A percentile compares a stretch with the other conserved stretches of the same genome.
phyloP scores from a whole-genome alignment of 768 basidiomycete genomes.

The Botryobasidium botryosum region DNA sequence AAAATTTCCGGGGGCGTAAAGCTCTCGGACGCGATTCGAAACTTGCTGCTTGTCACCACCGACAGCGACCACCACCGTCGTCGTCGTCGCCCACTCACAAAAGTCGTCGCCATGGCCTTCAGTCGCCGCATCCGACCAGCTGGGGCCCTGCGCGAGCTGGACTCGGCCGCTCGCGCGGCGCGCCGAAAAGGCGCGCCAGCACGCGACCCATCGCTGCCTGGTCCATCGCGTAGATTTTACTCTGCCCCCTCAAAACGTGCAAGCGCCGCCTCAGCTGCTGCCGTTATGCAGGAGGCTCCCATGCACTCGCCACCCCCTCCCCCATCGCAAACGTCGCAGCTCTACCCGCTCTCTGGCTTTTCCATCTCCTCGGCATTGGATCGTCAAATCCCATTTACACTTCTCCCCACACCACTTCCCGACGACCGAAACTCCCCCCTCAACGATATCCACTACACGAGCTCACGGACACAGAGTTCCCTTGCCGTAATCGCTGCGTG shows the following conservation, averaged over 20 bases:
- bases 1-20: too few species aligned
- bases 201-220: too few species aligned
- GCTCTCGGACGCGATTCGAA: too few species aligned
- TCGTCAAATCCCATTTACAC: slow-evolving; percentile 27
- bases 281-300: background rate
- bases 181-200: too few species aligned
- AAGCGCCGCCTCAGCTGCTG: background rate
- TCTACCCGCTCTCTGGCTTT: background rate
- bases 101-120: too few species aligned
- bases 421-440: slow-evolving; percentile 23
- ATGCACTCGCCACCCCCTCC: background rate
- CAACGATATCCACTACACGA: slow-evolving; percentile 40
- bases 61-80: too few species aligned
- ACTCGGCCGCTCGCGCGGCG: too few species aligned
- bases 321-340: background rate
- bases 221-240: too few species aligned
- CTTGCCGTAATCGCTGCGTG: slow-evolving; percentile 74
- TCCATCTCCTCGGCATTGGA: background rate
- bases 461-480: slow-evolving; percentile 49
- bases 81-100: too few species aligned
- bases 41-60: too few species aligned
- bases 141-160: too few species aligned
- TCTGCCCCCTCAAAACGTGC: slow-evolving; percentile 43
- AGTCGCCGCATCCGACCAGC: too few species aligned
- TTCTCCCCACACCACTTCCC: slow-evolving; percentile 54